Conservation (phyloP, 2,329 filamentous ascomycete genomes). For the Fusarium guadeloupense region DNA sequence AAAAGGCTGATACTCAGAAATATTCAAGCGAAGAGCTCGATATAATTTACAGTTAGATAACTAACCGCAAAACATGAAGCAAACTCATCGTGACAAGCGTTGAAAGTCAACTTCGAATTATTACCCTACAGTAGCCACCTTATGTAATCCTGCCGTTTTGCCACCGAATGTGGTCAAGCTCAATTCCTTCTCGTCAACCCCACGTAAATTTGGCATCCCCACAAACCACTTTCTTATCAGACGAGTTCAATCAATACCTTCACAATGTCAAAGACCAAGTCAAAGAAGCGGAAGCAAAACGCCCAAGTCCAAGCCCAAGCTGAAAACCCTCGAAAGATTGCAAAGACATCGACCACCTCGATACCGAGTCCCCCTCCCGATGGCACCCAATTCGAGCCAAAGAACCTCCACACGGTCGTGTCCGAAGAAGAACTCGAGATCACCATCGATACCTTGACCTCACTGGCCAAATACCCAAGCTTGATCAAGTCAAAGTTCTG, state of each 20-base stretch:
- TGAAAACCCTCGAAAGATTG: constrained; percentile 50
- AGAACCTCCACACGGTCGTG: constrained; percentile 62
- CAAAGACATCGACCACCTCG: constrained; percentile 46
- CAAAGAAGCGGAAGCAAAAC: constrained; percentile 56
- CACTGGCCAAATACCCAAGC: constrained; percentile 65
- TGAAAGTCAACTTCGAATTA: too few relatives aligned
- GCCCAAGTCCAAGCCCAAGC: constrained; percentile 46
- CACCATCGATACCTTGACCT: constrained; percentile 69
- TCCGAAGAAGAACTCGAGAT: constrained; percentile 73
- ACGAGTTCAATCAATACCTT: not conserved
- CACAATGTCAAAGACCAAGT: constrained; percentile 56
- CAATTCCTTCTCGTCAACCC: not conserved
- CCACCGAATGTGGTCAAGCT: constrained; percentile 8
- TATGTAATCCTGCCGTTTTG: constrained; percentile 18
- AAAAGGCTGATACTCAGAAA: too few relatives aligned
- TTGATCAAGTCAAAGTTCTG: constrained; percentile 75
- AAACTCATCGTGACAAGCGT: too few relatives aligned
- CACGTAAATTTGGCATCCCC: constrained; percentile 23
- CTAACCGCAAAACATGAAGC: too few relatives aligned
- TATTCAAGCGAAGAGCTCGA: too few relatives aligned
- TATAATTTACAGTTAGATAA: too few relatives aligned
- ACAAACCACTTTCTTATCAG: not conserved
- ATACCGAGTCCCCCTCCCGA: constrained; percentile 51
- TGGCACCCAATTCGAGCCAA: constrained; percentile 53
- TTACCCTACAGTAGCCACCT: not conserved